Evolutionary conservation across 257 asterid species (phyloP).

Genomic region (Plantago elongata): DNA sequence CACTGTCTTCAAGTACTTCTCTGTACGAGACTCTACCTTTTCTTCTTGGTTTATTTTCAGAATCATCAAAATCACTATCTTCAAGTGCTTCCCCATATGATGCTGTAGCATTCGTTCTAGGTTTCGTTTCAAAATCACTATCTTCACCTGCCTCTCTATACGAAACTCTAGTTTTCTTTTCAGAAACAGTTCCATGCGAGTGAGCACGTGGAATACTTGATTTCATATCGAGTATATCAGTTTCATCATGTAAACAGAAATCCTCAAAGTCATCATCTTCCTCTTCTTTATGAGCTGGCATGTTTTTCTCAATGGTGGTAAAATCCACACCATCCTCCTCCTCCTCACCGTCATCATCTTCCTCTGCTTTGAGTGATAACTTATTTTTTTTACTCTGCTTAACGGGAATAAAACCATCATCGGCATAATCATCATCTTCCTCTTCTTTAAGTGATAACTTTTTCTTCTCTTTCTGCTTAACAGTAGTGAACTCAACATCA

Average conservation of each 20-base stretch:
- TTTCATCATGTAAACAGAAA: neutral
- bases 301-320: conserved; percentile 19
- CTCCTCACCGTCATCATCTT: conserved; percentile 29
- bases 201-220: too few species aligned
- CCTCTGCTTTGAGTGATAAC: conserved; percentile 27
- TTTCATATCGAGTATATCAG: neutral
- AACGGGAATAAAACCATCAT: conserved; percentile 15
- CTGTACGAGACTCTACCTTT: conserved; percentile 23
- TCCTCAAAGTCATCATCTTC: conserved; percentile 10
- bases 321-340: too few species aligned
- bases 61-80: conserved; percentile 16
- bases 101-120: conserved; percentile 1
- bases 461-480: neutral
- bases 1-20: conserved; percentile 29
- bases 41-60: conserved; percentile 24
- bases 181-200: too few species aligned
- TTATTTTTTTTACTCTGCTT: conserved; percentile 32
- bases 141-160: conserved; percentile 23
- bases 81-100: too few species aligned
- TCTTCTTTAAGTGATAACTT: conserved; percentile 18
- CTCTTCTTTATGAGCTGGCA: conserved; percentile 19
- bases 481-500: conserved; percentile 24
- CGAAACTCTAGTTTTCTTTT: conserved; percentile 18
- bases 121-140: conserved; percentile 31
- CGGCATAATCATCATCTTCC: conserved; percentile 31